phyloP scores from a whole-genome alignment of 169 alveolate genomes.

The Cryptosporidium muris region DNA sequence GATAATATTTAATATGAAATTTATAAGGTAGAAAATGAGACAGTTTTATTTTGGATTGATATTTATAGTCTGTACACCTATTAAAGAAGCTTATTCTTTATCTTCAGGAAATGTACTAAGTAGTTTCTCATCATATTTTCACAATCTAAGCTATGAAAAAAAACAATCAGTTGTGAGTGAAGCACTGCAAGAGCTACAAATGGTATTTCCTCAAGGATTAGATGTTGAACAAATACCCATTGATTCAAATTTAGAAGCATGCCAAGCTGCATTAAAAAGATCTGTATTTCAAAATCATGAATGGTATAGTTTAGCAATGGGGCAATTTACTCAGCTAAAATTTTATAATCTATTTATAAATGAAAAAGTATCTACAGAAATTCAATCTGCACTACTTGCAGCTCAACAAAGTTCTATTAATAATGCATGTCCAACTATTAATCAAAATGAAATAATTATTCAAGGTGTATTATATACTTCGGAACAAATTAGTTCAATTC shows the following conservation, averaged over 20 bases:
- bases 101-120: constrained; percentile 6
- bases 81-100: background rate
- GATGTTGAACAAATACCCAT: constrained; percentile 28
- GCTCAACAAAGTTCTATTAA: background rate
- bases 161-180: constrained; percentile 46
- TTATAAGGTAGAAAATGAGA: no score
- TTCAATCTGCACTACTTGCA: constrained; percentile 18
- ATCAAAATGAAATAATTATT: constrained; percentile 22
- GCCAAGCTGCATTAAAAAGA: constrained; percentile 33
- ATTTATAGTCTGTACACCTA: constrained; percentile 5
- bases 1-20: no score
- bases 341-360: constrained; percentile 30
- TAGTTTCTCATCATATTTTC: constrained; percentile 43
- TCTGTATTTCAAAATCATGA: constrained; percentile 58
- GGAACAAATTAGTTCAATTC: constrained; percentile 10
- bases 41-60: background rate
- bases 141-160: constrained; percentile 40
- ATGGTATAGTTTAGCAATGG: constrained; percentile 65
- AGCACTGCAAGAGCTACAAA: constrained; percentile 49
- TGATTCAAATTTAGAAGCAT: constrained; percentile 24
- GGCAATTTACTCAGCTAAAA: constrained; percentile 53
- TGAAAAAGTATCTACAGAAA: constrained; percentile 35
- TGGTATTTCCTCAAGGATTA: constrained; percentile 48
- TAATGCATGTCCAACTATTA: background rate
- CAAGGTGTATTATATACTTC: constrained; percentile 30